Evolutionary conservation across 176 grass and related monocot species (phyloP).

Genomic region (Hordeum vulgare): MorexV3_pseudomolecules_assembly NC_058522.1:44338777-44339276

Average conservation of each 20-base stretch:
- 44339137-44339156: too few relatives aligned
- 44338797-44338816: not conserved
- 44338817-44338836: not conserved
- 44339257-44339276: too few relatives aligned
- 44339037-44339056: not conserved
- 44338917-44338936: slow-evolving; percentile 71
- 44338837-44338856: not conserved
- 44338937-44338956: slow-evolving; percentile 39
- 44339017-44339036: not conserved
- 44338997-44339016: slow-evolving; percentile 76
- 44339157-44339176: too few relatives aligned
- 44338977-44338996: slow-evolving; percentile 92
- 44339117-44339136: too few relatives aligned
- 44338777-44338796: not conserved
- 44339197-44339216: too few relatives aligned
- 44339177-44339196: too few relatives aligned
- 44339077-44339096: slow-evolving; percentile 36
- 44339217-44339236: too few relatives aligned
- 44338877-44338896: slow-evolving; percentile 32
- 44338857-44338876: too few relatives aligned
- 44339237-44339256: too few relatives aligned
- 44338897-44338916: slow-evolving; percentile 61
- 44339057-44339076: not conserved
- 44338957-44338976: slow-evolving; percentile 67
- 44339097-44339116: too few relatives aligned